Evolutionary conservation across 192 early-diverging fungal genomes (phyloP), one percentile per base, ranked within the genome.

Genomic region (Entomortierella lignicola): DNA sequence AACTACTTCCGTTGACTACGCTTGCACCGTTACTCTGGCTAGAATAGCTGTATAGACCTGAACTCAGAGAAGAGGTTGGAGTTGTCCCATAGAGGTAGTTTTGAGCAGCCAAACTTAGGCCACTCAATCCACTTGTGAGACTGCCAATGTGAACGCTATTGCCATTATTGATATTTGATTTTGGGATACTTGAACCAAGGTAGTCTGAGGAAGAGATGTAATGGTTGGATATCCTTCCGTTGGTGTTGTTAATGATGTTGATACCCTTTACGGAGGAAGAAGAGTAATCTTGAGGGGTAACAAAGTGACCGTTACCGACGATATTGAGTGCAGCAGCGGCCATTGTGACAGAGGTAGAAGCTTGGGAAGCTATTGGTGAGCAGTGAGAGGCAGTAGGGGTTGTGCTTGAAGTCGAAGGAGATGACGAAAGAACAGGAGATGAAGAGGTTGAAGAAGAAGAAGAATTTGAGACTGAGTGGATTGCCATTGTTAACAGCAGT

Each of bases 401-500:
- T 1, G 72, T 72, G 20, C 39, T 60, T 18, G 63, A 60, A 12
- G 71, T 72, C 6, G 71, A 64, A 4, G 75, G 70, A n/a, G n/a
- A n/a, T 3, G 85, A 82, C 18, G 72, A 66, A 42, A 60, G 81
- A 0, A 75, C 63, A 7, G 81, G 72, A 4, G 77, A 83, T 12
- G 84, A 69, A 15, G 44, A 47, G 7, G 44, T 20, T 1, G 84
- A 85, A 18, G 77, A 63, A 37, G 75, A 70, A n/a, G 82, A 70
- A 15, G 57, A 81, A 30, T 83, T 77, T 34, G 84, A 85, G 57
- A 81, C 77, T 25, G 82, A 85, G 23, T 81, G 81, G 81, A 82
- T 73, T 21, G 84, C 75, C 34, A 69, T 73, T n/a, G 31, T 41
- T 34, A n/a, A 31, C 37, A 17, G 25, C 39, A 52, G 34, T 32